Conservation (phyloP, 1,284 basidiomycete genomes). For the Rhodotorula sp. region DNA sequence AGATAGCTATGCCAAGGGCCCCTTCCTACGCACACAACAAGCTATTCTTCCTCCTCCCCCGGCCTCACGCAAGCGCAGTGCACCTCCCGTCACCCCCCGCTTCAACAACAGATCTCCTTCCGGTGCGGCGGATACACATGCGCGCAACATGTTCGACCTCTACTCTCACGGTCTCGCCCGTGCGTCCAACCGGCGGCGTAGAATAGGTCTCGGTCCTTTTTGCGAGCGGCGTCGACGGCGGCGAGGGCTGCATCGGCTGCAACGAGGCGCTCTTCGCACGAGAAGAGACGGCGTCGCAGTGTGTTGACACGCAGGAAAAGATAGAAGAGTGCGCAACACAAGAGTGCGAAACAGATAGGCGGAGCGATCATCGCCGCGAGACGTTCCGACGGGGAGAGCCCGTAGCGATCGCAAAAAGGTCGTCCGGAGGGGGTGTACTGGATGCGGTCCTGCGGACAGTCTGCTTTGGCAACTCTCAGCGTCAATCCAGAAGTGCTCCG, state of each 20-base stretch:
- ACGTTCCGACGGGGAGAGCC: neutral
- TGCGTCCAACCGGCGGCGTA: slow-evolving; percentile 7
- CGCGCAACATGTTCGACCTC: neutral
- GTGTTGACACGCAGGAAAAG: neutral
- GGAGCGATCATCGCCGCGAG: neutral
- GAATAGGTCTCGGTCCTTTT: neutral
- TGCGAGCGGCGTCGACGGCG: neutral
- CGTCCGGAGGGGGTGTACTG: neutral
- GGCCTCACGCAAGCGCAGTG: too few species aligned
- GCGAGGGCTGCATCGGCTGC: neutral
- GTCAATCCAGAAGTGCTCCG: neutral
- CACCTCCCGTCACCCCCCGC: too few species aligned
- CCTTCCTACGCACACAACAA: too few species aligned
- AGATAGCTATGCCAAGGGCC: too few species aligned
- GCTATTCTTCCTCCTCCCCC: too few species aligned
- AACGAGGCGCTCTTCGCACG: slow-evolving; percentile 1
- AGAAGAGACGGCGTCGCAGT: neutral
- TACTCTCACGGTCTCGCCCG: neutral
- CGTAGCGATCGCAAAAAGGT: neutral
- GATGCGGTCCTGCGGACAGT: neutral
- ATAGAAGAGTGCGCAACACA: neutral
- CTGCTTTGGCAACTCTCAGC: neutral
- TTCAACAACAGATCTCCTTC: neutral
- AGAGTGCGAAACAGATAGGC: neutral
- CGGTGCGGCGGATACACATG: neutral